These are phyloP conservation scores for Fusarium zealandicum DNA, from an alignment of 2,329 filamentous ascomycete species.

Conservation along the genomic window DNA sequence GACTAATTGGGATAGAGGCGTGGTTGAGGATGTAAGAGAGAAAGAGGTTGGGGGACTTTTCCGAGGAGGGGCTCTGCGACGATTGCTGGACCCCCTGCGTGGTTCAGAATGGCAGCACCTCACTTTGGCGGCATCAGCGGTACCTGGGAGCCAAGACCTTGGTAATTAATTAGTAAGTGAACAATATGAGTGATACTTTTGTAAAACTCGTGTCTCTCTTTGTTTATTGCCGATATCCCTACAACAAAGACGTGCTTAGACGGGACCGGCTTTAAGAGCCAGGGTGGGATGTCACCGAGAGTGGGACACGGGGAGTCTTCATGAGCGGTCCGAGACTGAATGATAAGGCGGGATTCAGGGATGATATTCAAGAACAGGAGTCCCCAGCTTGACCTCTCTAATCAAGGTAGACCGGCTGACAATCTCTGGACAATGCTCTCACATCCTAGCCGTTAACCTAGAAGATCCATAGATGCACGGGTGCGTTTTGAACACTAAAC, in stretches of 20 bases:
- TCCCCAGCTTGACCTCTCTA: slow-evolving; percentile 16
- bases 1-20: slow-evolving; percentile 22
- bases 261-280: background rate
- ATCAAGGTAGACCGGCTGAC: slow-evolving; percentile 14
- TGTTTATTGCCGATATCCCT: slow-evolving; percentile 27
- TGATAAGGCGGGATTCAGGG: too few species aligned
- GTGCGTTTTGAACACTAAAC: background rate
- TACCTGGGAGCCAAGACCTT: slow-evolving; percentile 5
- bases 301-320: slow-evolving; percentile 22
- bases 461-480: background rate
- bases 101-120: slow-evolving; percentile 26
- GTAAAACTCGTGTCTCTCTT: slow-evolving; percentile 5
- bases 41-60: slow-evolving; percentile 30
- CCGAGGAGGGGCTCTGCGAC: slow-evolving; percentile 31
- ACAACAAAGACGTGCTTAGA: background rate
- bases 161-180: background rate
- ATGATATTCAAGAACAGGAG: background rate
- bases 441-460: slow-evolving; percentile 5
- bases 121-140: slow-evolving; percentile 13
- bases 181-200: background rate
- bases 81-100: slow-evolving; percentile 26
- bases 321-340: too few species aligned
- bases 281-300: slow-evolving; percentile 18
- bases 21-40: slow-evolving; percentile 28
- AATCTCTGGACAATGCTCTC: slow-evolving; percentile 11